A percentile compares a stretch with the other conserved stretches of the same genome.
Evolutionary conservation across 176 grass and related monocot genomes (phyloP).

Genomic region (Cymbopogon citratus): DNA sequence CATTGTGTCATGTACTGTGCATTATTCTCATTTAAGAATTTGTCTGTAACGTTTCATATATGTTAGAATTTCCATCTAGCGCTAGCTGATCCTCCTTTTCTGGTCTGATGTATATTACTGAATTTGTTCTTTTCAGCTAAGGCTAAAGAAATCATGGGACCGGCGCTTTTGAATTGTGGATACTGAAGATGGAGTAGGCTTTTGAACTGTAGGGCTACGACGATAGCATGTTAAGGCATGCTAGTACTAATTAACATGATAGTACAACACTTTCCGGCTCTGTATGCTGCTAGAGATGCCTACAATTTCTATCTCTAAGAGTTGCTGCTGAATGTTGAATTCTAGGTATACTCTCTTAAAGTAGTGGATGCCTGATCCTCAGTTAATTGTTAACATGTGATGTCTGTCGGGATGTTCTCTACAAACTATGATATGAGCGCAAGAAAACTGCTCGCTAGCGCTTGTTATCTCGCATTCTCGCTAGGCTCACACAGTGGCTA

Average conservation of each 20-base stretch:
- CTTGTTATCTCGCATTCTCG: no score
- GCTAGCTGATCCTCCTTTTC: not conserved
- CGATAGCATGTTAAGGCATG: not conserved
- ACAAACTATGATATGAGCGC: not conserved
- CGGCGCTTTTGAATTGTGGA: no score
- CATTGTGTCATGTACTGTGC: not conserved
- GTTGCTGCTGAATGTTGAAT: not conserved
- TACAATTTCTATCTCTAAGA: not conserved
- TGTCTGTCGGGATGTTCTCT: not conserved
- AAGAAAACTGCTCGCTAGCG: no score
- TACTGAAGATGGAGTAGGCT: not conserved
- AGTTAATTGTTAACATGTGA: no score
- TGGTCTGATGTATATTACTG: constrained; percentile 5
- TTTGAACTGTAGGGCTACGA: not conserved
- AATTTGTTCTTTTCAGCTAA: constrained; percentile 7
- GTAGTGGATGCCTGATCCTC: not conserved
- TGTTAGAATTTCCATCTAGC: no score
- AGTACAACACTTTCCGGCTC: not conserved
- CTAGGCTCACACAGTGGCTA: no score
- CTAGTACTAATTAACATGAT: not conserved
- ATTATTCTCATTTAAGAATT: not conserved
- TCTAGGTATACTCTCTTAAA: not conserved
- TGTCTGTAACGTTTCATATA: not conserved
- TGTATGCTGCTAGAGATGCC: not conserved
- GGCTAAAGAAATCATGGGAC: not conserved